A percentile compares a stretch with the other conserved stretches of the same genome.
Conservation (phyloP, 2,329 filamentous ascomycete species). For the Calonectria leucothoes region DNA sequence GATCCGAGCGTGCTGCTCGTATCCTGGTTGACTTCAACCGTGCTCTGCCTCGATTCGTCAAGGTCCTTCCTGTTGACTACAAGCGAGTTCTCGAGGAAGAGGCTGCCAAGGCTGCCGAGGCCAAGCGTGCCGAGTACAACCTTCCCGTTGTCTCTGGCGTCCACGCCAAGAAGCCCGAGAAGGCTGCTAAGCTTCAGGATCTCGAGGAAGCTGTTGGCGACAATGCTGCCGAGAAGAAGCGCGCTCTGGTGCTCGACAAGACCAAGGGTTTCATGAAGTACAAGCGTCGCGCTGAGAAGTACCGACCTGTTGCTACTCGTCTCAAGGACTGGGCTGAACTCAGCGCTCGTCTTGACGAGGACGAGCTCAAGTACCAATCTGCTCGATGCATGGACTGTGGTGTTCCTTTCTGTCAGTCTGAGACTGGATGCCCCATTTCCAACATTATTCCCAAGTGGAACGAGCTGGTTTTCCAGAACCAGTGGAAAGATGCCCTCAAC, state of each 20-base stretch:
- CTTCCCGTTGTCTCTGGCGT: conserved; percentile 81
- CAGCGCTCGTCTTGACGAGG: conserved; percentile 86
- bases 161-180: conserved; percentile 71
- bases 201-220: conserved; percentile 94
- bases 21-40: conserved; percentile 96
- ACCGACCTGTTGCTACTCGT: conserved; percentile 84
- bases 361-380: conserved; percentile 96
- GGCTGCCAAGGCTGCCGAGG: conserved; percentile 84
- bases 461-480: conserved; percentile 78
- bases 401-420: conserved; percentile 97
- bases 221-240: conserved; percentile 87
- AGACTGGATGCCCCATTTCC: conserved; percentile 93
- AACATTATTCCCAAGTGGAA: conserved; percentile 99
- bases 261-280: conserved; percentile 99
- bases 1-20: conserved; percentile 92
- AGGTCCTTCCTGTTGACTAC: conserved; percentile 94
- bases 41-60: conserved; percentile 89
- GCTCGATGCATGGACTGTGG: conserved; percentile 99
- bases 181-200: conserved; percentile 78
- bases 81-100: conserved; percentile 92
- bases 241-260: conserved; percentile 94
- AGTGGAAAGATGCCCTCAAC: conserved; percentile 94
- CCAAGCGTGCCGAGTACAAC: conserved; percentile 86
- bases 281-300: conserved; percentile 91
- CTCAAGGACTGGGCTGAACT: conserved; percentile 96